Evolutionary conservation across 805 yeast species (phyloP).

Genomic region (Candida vartiovaarae): DNA sequence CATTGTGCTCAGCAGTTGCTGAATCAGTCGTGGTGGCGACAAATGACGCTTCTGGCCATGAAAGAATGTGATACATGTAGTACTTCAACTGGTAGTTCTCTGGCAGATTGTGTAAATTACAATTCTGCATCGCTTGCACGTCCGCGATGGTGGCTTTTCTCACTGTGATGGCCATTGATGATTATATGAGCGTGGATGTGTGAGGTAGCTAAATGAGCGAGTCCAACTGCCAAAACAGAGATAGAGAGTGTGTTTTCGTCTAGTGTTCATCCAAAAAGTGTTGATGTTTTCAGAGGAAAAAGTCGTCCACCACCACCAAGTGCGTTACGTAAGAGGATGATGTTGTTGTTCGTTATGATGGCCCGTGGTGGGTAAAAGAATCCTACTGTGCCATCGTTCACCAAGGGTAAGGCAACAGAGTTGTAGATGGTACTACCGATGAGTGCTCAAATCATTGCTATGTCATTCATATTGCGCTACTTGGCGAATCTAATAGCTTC

Average conservation of each 20-base stretch:
- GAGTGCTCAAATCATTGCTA: no score
- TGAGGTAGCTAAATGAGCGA: background rate
- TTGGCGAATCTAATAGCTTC: constrained; percentile 39
- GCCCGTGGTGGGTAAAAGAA: no score
- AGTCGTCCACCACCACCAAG: no score
- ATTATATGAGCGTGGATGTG: background rate
- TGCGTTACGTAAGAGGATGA: no score
- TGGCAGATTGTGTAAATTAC: constrained; percentile 85
- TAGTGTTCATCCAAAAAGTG: no score
- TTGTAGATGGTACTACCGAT: no score
- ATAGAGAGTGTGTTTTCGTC: no score
- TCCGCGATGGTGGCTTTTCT: constrained; percentile 84
- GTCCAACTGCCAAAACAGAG: no score
- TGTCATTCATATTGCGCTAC: background rate
- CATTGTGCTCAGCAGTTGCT: constrained; percentile 17
- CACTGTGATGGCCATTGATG: constrained; percentile 71
- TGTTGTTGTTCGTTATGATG: no score
- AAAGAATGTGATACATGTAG: constrained; percentile 85
- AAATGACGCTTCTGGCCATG: constrained; percentile 98
- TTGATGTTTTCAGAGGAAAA: no score
- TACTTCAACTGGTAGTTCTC: constrained; percentile 91
- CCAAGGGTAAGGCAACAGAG: no score
- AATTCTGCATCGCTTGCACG: constrained; percentile 92
- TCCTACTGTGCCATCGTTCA: no score
- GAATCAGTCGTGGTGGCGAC: constrained; percentile 66